Evolutionary conservation across 2,329 filamentous ascomycete genomes (phyloP), one percentile per base, ranked within the genome.

Genomic region (Apiospora marii): DNA sequence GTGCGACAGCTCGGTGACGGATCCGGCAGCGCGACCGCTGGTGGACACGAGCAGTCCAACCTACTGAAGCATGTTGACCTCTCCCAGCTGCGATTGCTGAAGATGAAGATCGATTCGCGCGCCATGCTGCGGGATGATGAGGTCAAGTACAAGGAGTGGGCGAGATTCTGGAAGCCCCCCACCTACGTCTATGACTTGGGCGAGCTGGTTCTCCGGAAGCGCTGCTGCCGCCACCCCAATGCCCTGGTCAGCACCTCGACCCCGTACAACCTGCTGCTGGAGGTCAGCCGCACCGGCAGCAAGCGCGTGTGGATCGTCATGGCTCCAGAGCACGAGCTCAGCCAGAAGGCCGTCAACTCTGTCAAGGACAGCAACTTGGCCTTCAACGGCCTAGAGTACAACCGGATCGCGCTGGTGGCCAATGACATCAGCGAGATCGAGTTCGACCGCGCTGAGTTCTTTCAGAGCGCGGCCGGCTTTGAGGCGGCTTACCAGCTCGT

Each of bases 171-270:
- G 67, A 13, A 44, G 67, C 41, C 44, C 4, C 67, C 67, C 2
- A 19, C 41, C 3, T 68, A 68, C 19, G 41, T 68, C 24, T 68
- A 68, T 41, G 67, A 68, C 24, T 5, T 68, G 14, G 67, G 67
- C 41, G 41, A 68, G 43, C 67, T 68, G 4, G 4, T 27, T 3
- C 14, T 68, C 4, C 67, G 58, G 7, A 64, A 48, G 41, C n/a
- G 14, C 8, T 10, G 5, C 10, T 7, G 5, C 8, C 41, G 44
- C 6, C 5, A 3, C 2, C 14, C 67, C 6, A 1, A 10, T 4
- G 16, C 14, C n/a, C 12, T 27, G 13, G 12, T 14, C 6, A 6
- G 13, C 5, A 3, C 19, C 41, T n/a, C 34, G 14, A 68, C 67
- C 3, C 8, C n/a, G 14, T 68, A 48, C 67, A 68, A 68, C 44